phyloP scores from a whole-genome alignment of 176 grass and related monocot species.

The Oryza rufipogon region DNA sequence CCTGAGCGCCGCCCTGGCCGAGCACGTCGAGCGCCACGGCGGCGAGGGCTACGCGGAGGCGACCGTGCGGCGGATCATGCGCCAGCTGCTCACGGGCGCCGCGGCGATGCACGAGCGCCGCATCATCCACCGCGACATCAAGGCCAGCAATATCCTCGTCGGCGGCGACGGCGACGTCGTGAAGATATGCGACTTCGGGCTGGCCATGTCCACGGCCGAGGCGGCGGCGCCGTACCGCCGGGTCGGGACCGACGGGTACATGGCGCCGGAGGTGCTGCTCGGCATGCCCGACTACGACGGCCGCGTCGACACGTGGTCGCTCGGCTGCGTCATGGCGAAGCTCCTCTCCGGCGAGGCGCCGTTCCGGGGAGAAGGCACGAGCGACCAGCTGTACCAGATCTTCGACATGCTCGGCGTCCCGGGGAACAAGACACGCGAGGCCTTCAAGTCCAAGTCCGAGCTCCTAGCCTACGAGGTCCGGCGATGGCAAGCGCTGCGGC shows the following conservation, averaged over 20 bases:
- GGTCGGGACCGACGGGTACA: slow-evolving; percentile 27
- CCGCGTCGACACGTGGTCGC: slow-evolving; percentile 47
- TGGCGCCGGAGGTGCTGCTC: slow-evolving; percentile 39
- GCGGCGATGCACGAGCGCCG: slow-evolving; percentile 16
- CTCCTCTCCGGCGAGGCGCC: slow-evolving; percentile 33
- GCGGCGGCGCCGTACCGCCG: slow-evolving; percentile 1
- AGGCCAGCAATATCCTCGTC: slow-evolving; percentile 42
- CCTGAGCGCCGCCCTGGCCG: slow-evolving; percentile 1
- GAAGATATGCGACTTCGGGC: slow-evolving; percentile 54
- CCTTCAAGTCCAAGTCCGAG: not conserved
- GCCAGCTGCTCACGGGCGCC: slow-evolving; percentile 31
- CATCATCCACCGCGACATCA: slow-evolving; percentile 59
- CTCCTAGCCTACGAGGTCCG: not conserved
- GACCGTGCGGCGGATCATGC: slow-evolving; percentile 23
- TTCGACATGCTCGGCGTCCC: slow-evolving; percentile 5
- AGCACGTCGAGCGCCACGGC: not conserved
- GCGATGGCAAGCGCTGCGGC: not conserved
- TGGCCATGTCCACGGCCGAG: slow-evolving; percentile 16
- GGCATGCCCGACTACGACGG: slow-evolving; percentile 28
- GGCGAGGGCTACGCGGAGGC: slow-evolving; percentile 20
- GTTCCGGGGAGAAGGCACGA: not conserved
- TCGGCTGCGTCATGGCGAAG: slow-evolving; percentile 55
- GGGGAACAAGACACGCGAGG: not conserved
- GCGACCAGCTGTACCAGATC: slow-evolving; percentile 21
- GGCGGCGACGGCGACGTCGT: not conserved